Conservation (phyloP, 257 asterid genomes). For the Solanum corneliomulleri region DNA sequence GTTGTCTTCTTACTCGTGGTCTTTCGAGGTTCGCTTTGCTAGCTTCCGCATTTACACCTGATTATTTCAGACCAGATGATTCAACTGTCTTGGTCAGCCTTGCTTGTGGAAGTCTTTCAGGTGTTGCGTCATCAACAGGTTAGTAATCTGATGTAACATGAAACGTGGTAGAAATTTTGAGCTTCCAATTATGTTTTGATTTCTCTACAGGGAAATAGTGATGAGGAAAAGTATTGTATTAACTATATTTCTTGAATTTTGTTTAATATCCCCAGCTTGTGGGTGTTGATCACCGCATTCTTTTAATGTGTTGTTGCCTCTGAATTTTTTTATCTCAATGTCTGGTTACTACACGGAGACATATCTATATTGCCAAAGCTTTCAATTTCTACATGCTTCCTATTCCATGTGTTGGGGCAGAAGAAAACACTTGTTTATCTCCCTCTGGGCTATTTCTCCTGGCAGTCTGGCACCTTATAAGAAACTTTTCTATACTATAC, state of each 20-base stretch:
- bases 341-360: background rate
- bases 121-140: constrained; percentile 83
- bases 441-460: background rate
- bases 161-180: background rate
- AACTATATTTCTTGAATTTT: background rate
- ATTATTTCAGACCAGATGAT: constrained; percentile 11
- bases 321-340: background rate
- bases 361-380: background rate
- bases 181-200: background rate
- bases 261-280: background rate
- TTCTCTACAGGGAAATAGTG: background rate
- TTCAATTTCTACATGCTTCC: background rate
- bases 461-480: background rate
- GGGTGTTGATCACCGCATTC: background rate
- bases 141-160: constrained; percentile 12
- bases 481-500: background rate
- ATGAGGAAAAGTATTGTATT: background rate
- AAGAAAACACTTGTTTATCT: background rate
- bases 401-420: background rate
- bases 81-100: constrained; percentile 58
- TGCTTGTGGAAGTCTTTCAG: constrained; percentile 83
- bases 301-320: background rate
- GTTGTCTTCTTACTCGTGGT: too few species aligned
- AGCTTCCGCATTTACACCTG: too few species aligned
- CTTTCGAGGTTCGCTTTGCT: too few species aligned